Evolutionary conservation across 345 rosid genomes (phyloP), one percentile per base, ranked within the genome.

Genomic region (Ailanthus altissimus): DNA sequence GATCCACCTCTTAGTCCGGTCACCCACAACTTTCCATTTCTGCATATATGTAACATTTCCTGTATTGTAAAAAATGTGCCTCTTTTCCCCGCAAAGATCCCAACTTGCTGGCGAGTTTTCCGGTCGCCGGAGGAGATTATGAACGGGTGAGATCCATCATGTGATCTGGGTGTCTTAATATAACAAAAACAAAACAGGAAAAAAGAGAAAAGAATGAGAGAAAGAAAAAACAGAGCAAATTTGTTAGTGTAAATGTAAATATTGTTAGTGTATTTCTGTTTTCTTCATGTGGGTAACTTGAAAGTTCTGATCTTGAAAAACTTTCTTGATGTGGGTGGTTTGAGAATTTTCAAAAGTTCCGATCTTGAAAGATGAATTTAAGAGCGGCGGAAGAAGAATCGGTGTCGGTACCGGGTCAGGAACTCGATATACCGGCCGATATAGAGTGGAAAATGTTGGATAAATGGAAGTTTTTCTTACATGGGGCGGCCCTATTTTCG

Each of bases 401-500:
- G 13, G 64, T 40, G 4, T 36, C 65, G 58, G 63, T 40, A 18
- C 69, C 96, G 23, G 85, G 75, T 74, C 76, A 70, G 75, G 91
- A 87, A 69, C 86, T 88, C 74, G 92, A 88, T 73, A 77, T 89
- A 49, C 90, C 97, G 9, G 89, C 86, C 0, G 97, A 94, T 8
- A 82, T 92, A 70, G 89, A 90, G 67, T 94, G 98, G 98, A 83
- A 93, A 79, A 92, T 90, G 97, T 96, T 94, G 51, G 97, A 94
- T 59, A 94, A 93, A 71, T 86, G 94, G 20, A 91, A 87, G 83
- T 94, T 94, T 51, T 94, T 94, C 89, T 74, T 94, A 81, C 89
- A 93, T 16, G 98, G 98, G 4, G 97, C 98, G 20, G 97, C 93
- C 59, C 86, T 94, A 14, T 94, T 94, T 83, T 93, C 97, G 0